Evolutionary conservation across 176 grass and related monocot genomes (phyloP).

Genomic region (Bonia amplexicaulis): DNA sequence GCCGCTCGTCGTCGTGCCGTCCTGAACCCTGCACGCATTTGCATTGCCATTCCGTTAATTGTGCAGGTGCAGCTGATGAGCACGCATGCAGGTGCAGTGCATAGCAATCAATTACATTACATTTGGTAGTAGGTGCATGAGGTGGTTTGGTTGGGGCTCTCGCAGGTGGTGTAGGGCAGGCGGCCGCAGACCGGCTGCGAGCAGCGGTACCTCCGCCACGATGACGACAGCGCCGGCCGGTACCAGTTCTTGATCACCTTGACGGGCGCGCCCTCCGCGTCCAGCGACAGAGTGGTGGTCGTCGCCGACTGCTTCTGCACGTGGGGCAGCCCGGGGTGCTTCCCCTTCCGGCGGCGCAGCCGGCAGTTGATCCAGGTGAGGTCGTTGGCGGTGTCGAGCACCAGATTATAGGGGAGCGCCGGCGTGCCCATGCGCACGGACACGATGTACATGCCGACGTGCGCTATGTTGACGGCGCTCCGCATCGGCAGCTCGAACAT

Average conservation of each 20-base stretch:
- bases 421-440: conserved; percentile 72
- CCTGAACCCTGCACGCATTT: neutral
- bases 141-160: neutral
- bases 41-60: no score
- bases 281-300: neutral
- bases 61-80: no score
- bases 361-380: conserved; percentile 93
- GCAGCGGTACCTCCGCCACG: conserved; percentile 61
- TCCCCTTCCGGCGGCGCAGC: neutral
- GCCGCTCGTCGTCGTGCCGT: conserved; percentile 53
- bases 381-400: conserved; percentile 69
- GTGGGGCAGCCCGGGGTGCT: neutral
- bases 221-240: conserved; percentile 49
- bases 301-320: neutral
- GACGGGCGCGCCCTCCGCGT: neutral
- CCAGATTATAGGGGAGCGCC: conserved; percentile 51
- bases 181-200: conserved; percentile 40
- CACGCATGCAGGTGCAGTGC: neutral
- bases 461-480: conserved; percentile 38
- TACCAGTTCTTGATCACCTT: conserved; percentile 31
- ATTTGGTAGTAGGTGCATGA: conserved; percentile 52
- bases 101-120: neutral
- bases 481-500: conserved; percentile 73
- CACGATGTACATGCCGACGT: conserved; percentile 65
- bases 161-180: conserved; percentile 36